Base-by-base conservation (phyloP, 305 asterid species). In the Fraxinus sp. region DNA sequence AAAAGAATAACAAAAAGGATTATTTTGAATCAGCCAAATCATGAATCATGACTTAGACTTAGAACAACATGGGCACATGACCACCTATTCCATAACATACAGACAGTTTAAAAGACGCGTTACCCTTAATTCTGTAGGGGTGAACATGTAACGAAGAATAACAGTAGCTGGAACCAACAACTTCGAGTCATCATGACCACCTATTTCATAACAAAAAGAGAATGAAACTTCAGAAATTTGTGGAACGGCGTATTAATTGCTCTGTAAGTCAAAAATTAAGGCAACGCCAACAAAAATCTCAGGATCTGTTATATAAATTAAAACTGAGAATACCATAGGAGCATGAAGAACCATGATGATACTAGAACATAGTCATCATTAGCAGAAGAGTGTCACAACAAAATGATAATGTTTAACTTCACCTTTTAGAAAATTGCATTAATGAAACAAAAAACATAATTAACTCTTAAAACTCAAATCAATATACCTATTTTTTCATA, bases 171-270 rank as follows among this genome's bases (percentile, higher is more conserved):
- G 97, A 81, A 94, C 89, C 68, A 89, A 83, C 83, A 95, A 84
- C 90, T 92, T 95, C 37, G 93, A 81, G 82, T 95, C 99, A 87
- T 95, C 99, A 75, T 94, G 95, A 72, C 99, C 99, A 85, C 99
- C 99, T 95, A 90, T 79, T 87, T 84, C 80, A 78, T 32, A 82
- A 90, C 77, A 82, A 87, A 76, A 80, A 83, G 9, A 62, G 71
- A 59, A 59, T 80, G 32, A 39, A 70, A 37, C 10, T 39, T 22
- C 52, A 83, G 52, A 76, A 77, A 74, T 78, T 14, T 79, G 68
- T 85, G 82, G 37, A 76, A 41, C 10, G 13, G 68, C 13, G 11
- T 57, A 57, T 57, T 57, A 57, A 57, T 57, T 55, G 24, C 64
- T 55, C 24, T n/a, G 64, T 16, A 55, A 46, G 13, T 46, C 57